Base-by-base conservation (phyloP, 2,329 filamentous ascomycete species). In the Talaromyces verruculosus region DNA sequence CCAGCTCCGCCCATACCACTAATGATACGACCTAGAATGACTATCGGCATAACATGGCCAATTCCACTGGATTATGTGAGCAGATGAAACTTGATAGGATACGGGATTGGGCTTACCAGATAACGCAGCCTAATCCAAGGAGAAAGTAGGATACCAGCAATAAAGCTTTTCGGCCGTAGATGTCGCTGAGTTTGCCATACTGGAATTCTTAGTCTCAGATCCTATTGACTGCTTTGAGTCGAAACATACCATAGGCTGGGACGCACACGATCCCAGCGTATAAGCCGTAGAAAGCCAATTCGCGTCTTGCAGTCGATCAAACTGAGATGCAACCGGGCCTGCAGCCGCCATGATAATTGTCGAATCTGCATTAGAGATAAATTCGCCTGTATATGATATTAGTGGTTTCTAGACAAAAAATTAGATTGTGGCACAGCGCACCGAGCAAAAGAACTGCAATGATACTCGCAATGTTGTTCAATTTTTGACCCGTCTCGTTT, bases 321-420 rank as follows among this genome's bases (percentile, higher is more conserved):
- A 89, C 63, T 88, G 84, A 10, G 87, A 89, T 0, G 86, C 84
- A 62, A 89, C 87, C 3, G 80, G 80, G 0, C 85, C 84, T 66
- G 89, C 87, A 0, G 89, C 90, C 0, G 90, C 89, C 37, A 92
- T 78, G 0, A 92, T 83, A 0, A 92, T 78, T 1, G 87, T 88
- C 0, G 80, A 77, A 71, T 92, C 90, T 17, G 85, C 84, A 64
- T 88, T 88, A 6, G 85, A 84, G 13, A 90, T 84, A 69, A 92
- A 91, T 15, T 89, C 86, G 11, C 86, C 86, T 82, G 22, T 49
- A 15, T 37, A 19, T 6, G 4, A 55, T 37, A 55, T 55, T 37
- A 55, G 51, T 55, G n/a, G 5, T 6, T 19, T 35, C 13, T 5
- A 55, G 17, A 15, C 17, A 19, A 11, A 33, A 33, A 30, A 55